A percentile compares a stretch with the other conserved stretches of the same genome.
phyloP scores from a whole-genome alignment of 108 stramenopile species.

The Cyclotella atomus region DNA sequence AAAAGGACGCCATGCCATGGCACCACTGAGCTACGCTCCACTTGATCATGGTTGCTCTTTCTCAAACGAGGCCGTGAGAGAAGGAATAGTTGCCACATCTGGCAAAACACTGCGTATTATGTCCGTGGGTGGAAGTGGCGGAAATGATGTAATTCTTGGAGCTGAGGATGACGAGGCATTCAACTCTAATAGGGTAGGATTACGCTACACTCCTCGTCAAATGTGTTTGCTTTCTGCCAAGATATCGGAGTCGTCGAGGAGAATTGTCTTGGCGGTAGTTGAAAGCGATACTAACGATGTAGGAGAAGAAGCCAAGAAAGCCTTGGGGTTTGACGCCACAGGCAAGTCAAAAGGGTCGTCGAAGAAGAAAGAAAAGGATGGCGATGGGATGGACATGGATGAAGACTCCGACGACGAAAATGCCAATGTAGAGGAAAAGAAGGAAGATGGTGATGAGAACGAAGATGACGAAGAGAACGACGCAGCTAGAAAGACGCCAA shows the following conservation, averaged over 20 bases:
- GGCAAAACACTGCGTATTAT: slow-evolving; percentile 92
- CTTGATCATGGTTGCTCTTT: slow-evolving; percentile 94
- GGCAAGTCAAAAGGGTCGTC: slow-evolving; percentile 51
- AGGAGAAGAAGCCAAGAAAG: slow-evolving; percentile 76
- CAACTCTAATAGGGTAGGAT: slow-evolving; percentile 83
- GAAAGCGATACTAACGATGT: slow-evolving; percentile 96
- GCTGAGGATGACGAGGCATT: slow-evolving; percentile 88
- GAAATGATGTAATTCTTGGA: slow-evolving; percentile 59
- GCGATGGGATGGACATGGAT: slow-evolving; percentile 74
- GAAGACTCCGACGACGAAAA: slow-evolving; percentile 77
- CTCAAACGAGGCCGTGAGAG: slow-evolving; percentile 85
- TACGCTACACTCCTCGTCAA: slow-evolving; percentile 96
- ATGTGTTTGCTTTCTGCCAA: slow-evolving; percentile 79
- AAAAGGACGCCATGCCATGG: slow-evolving; percentile 77
- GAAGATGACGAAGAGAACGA: slow-evolving; percentile 87
- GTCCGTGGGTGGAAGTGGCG: slow-evolving; percentile 72
- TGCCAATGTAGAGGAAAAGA: slow-evolving; percentile 56
- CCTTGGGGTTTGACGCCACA: slow-evolving; percentile 77
- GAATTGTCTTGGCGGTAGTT: slow-evolving; percentile 86
- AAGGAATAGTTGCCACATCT: slow-evolving; percentile 96
- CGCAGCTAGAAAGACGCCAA: slow-evolving; percentile 65
- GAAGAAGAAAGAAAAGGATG: slow-evolving; percentile 53
- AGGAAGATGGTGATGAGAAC: slow-evolving; percentile 68
- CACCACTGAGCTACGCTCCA: slow-evolving; percentile 93
- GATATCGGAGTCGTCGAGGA: slow-evolving; percentile 44